Percentiles rank a stretch among this genome's conserved stretches.
Conservation (phyloP, 2,329 filamentous ascomycete genomes). For the Botrytis aclada region DNA sequence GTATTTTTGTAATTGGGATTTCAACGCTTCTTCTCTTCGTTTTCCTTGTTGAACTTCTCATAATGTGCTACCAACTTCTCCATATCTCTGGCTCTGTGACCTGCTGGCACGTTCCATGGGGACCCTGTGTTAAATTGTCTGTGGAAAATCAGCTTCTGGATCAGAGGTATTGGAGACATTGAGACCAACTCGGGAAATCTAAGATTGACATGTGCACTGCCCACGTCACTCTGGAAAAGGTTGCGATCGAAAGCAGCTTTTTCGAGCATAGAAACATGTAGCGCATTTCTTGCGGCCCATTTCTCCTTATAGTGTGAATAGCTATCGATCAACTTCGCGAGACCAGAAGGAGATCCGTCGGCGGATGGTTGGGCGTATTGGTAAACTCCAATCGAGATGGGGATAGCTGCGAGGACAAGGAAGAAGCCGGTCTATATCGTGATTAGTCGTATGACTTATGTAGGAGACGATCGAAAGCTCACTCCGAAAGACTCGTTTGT, state of each 20-base stretch:
- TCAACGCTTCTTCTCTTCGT: constrained; percentile 50
- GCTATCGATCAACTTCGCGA: constrained; percentile 52
- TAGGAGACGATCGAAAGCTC: constrained; percentile 35
- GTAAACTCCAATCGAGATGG: constrained; percentile 45
- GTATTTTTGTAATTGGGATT: constrained; percentile 21
- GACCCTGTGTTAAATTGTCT: constrained; percentile 62
- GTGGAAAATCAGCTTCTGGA: constrained; percentile 32
- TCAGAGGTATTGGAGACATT: neutral
- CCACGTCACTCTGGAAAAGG: constrained; percentile 50
- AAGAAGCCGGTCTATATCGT: constrained; percentile 46
- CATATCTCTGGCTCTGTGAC: constrained; percentile 55
- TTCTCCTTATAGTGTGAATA: constrained; percentile 52
- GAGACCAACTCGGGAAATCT: constrained; percentile 62
- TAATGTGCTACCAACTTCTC: constrained; percentile 61
- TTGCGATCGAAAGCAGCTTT: constrained; percentile 61
- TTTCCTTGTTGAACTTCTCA: constrained; percentile 53
- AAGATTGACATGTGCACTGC: constrained; percentile 49
- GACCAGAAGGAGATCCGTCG: constrained; percentile 42
- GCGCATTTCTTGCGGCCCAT: constrained; percentile 54
- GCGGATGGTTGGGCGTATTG: constrained; percentile 40
- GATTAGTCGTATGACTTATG: constrained; percentile 18
- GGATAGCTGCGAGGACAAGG: constrained; percentile 45
- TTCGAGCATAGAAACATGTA: constrained; percentile 60
- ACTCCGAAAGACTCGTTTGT: constrained; percentile 51
- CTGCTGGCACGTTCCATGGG: constrained; percentile 62